Evolutionary conservation across 2,329 filamentous ascomycete species (phyloP), one percentile per base, ranked within the genome.

Genomic region (Hymenoscyphus linearis): DNA sequence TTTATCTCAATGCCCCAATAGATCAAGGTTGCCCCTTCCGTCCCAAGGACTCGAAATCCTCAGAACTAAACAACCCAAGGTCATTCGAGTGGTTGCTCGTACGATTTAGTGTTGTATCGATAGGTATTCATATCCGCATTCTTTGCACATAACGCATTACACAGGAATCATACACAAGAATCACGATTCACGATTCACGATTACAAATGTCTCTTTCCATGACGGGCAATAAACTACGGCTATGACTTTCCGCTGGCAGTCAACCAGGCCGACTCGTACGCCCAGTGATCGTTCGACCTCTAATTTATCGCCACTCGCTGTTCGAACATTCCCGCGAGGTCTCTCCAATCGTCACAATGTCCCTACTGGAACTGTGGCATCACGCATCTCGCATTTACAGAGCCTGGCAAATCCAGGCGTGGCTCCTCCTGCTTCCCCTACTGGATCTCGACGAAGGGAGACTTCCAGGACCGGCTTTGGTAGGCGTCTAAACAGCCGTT

Each of bases 291-390:
- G 64, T 54, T 56, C 59, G 37, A 44, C 25, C 55, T 59, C 60
- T 9, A 44, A 35, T 35, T 26, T 55, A 7, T 55, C 63, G 31
- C 52, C 61, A 22, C 35, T 60, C 12, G 47, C 55, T 14, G 37
- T 47, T 31, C 58, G 62, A 59, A 55, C 59, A 16, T 40, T 52
- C 22, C 57, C 56, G 12, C 47, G 58, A 25, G 44, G 34, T 18
- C 14, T 18, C 9, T 37, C 62, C 52, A 58, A 62, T 22, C 47
- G 47, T 7, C 40, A 66, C 63, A 61, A 64, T 22, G 69, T 75
- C 64, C 70, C 72, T 37, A 64, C 61, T 40, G 74, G 74, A 47
- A 74, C 72, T 52, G 73, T 77, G 12, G 69, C 70, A 14, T 73
- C 73, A 16, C 75, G 72, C 54, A 65, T 74, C 61, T 67, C 65